Conservation (phyloP, 306 rosid genomes). For the Crotalaria pallida region DNA sequence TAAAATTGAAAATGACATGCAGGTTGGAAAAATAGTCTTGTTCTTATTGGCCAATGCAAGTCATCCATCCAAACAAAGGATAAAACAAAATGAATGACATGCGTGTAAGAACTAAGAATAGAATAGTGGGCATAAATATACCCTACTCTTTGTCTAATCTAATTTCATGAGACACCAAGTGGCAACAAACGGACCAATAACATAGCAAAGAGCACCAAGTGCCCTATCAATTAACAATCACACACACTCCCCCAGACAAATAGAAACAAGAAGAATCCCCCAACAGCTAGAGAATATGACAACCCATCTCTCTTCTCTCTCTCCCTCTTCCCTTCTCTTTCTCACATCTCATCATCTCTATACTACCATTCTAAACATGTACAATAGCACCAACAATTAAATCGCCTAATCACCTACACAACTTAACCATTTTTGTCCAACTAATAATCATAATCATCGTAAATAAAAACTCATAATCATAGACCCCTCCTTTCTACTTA, state of each 20-base stretch:
- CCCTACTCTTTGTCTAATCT: conserved; percentile 10
- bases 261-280: conserved; percentile 42
- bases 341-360: background rate
- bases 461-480: background rate
- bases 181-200: conserved; percentile 27
- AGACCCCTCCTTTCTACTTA: background rate
- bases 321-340: background rate
- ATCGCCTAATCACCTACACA: conserved; percentile 40
- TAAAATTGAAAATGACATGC: background rate
- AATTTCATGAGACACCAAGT: conserved; percentile 6
- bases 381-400: conserved; percentile 34
- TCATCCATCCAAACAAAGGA: background rate
- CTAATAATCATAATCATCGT: background rate
- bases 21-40: background rate
- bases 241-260: conserved; percentile 37
- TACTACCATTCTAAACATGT: conserved; percentile 27
- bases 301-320: conserved; percentile 35
- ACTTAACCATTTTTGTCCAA: conserved; percentile 15
- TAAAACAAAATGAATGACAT: background rate
- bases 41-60: background rate
- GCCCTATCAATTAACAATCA: conserved; percentile 34
- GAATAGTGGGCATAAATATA: conserved; percentile 1
- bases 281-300: conserved; percentile 35
- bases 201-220: conserved; percentile 29
- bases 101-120: background rate